A percentile compares a stretch with the other conserved stretches of the same genome.
Conservation (phyloP, 1,284 basidiomycete genomes). For the Xanthoconium separans region DNA sequence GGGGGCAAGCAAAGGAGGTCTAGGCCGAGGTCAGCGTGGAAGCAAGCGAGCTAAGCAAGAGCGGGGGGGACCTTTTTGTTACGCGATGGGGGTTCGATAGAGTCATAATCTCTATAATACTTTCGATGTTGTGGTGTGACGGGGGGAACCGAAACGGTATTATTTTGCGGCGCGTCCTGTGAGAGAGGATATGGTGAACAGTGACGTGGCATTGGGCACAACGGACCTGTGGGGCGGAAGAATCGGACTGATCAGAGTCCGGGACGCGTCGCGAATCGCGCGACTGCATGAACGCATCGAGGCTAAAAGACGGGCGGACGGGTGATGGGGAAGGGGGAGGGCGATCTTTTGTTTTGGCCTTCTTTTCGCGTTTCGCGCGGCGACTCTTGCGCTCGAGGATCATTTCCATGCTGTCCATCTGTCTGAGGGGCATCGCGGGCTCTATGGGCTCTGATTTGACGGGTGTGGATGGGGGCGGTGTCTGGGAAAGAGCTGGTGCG, state of each 20-base stretch:
- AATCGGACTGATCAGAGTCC: conserved; percentile 28
- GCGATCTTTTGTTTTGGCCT: conserved; percentile 45
- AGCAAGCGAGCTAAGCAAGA: background rate
- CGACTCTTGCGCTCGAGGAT: conserved; percentile 66
- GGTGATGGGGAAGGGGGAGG: conserved; percentile 51
- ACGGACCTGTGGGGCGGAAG: conserved; percentile 36
- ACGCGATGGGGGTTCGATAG: conserved; percentile 39
- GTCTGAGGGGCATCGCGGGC: conserved; percentile 45
- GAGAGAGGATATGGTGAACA: conserved; percentile 23
- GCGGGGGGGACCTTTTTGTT: conserved; percentile 33
- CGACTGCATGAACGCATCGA: conserved; percentile 51
- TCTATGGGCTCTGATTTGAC: conserved; percentile 62
- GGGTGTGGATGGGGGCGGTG: conserved; percentile 50
- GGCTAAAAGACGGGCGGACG: conserved; percentile 38
- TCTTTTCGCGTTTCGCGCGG: conserved; percentile 52
- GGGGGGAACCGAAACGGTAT: conserved; percentile 31
- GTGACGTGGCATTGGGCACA: conserved; percentile 6
- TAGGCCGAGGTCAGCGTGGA: conserved; percentile 11
- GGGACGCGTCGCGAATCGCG: conserved; percentile 51
- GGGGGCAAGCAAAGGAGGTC: conserved; percentile 18
- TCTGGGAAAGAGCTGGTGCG: conserved; percentile 34
- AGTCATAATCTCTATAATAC: conserved; percentile 58
- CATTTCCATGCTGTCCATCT: conserved; percentile 68
- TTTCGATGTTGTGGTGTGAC: conserved; percentile 54
- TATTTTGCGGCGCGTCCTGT: conserved; percentile 33